phyloP scores from a whole-genome alignment of 306 rosid species.

The Rosa chinensis region DNA sequence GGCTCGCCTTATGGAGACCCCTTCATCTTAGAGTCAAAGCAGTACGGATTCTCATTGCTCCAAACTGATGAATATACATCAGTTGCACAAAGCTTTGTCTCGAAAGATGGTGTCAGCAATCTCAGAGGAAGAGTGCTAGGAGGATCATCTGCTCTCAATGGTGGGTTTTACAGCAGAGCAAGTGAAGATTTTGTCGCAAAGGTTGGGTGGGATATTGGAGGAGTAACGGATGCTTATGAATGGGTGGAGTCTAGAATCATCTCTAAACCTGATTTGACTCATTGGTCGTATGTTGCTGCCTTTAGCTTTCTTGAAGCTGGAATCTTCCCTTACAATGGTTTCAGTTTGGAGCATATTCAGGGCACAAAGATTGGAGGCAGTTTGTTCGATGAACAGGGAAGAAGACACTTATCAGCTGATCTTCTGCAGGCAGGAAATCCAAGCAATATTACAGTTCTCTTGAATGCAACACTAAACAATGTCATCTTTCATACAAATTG shows the following conservation, averaged over 20 bases:
- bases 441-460: slow-evolving; percentile 46
- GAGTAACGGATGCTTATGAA: slow-evolving; percentile 53
- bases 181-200: slow-evolving; percentile 52
- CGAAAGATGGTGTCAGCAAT: slow-evolving; percentile 58
- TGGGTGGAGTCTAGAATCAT: slow-evolving; percentile 78
- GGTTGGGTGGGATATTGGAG: slow-evolving; percentile 58
- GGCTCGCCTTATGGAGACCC: slow-evolving; percentile 68
- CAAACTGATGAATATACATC: slow-evolving; percentile 46
- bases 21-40: slow-evolving; percentile 45
- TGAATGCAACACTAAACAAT: slow-evolving; percentile 68
- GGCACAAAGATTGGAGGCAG: slow-evolving; percentile 79
- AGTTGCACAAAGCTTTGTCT: slow-evolving; percentile 67
- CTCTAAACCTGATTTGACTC: slow-evolving; percentile 50
- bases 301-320: slow-evolving; percentile 79
- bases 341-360: slow-evolving; percentile 56
- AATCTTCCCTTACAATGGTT: slow-evolving; percentile 69
- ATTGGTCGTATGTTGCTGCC: slow-evolving; percentile 65
- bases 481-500: slow-evolving; percentile 52
- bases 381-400: slow-evolving; percentile 56
- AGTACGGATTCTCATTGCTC: slow-evolving; percentile 56
- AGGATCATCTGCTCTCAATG: slow-evolving; percentile 76
- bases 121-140: slow-evolving; percentile 82
- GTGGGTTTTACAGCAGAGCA: slow-evolving; percentile 74
- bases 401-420: slow-evolving; percentile 65
- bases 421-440: slow-evolving; percentile 62